Evolutionary conservation across 495 filamentous ascomycete species (phyloP), one percentile per base, ranked within the genome.

Genomic region (Pseudomonodictys pantanalensis): DNA sequence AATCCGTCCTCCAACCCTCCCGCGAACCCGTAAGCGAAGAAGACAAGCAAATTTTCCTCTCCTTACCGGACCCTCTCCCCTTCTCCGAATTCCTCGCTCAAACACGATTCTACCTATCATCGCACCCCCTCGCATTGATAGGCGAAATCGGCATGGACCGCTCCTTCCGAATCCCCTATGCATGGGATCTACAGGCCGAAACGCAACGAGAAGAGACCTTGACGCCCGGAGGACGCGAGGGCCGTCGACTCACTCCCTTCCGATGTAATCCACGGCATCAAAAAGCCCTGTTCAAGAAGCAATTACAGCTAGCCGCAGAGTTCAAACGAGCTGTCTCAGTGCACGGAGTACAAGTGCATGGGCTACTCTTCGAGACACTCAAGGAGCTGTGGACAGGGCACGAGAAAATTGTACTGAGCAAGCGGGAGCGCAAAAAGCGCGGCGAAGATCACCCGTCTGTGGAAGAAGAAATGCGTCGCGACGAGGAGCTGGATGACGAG

Each of bases 341-440:
- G 0, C 93, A 97, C 68, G 91, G 92, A 23, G 95, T 97, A 15
- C 88, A 93, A 69, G 90, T 88, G 0, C 93, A 97, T 66, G 95
- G 93, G 0, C 75, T 85, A 1, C 65, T 97, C 1, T 87, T 90
- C 51, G 89, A 95, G 12, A 78, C 86, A 1, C 69, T 97, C 22
- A 77, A 83, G 50, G 80, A 83, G 49, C 73, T 89, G 30, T 98
- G 92, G 91, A 84, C 83, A 64, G 93, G 91, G 0, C 79, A 90
- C 68, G 91, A 97, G 71, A 83, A 82, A 63, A 77, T 81, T 39
- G 73, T 87, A 2, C 67, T 84, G 1, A 89, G 88, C 44, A 83
- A 82, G 50, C 79, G 85, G 56, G 78, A 90, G 65, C 76, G 72
- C 47, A 80, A 77, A 58, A 72, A 69, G 41, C 68, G 71, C 26